phyloP scores from a whole-genome alignment of 2,329 filamentous ascomycete species.

The Dactylonectria macrodidyma region DNA sequence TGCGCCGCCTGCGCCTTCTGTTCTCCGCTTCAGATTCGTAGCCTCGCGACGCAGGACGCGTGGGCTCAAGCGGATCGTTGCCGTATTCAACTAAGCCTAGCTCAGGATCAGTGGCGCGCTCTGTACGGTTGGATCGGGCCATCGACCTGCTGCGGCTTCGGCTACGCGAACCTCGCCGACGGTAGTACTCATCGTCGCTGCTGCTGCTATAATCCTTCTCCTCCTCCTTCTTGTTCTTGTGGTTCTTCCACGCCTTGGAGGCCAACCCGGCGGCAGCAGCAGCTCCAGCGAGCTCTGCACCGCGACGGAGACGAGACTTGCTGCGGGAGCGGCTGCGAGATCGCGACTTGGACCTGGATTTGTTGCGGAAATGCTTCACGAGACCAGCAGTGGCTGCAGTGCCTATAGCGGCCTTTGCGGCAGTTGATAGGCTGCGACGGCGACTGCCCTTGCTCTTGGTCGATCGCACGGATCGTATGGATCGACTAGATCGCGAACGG shows the following conservation, averaged over 20 bases:
- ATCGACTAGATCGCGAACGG: slow-evolving; percentile 59
- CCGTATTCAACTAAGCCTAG: slow-evolving; percentile 80
- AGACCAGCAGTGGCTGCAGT: slow-evolving; percentile 72
- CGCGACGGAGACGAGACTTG: slow-evolving; percentile 65
- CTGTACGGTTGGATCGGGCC: slow-evolving; percentile 65
- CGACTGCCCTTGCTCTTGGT: slow-evolving; percentile 56
- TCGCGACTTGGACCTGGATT: slow-evolving; percentile 61
- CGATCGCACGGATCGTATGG: slow-evolving; percentile 57
- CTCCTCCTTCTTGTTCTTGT: slow-evolving; percentile 72
- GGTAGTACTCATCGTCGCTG: slow-evolving; percentile 55
- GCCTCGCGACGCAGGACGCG: slow-evolving; percentile 52
- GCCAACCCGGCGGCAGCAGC: slow-evolving; percentile 73
- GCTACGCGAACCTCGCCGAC: slow-evolving; percentile 54
- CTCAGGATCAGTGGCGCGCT: slow-evolving; percentile 73
- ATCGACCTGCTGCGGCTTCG: slow-evolving; percentile 65
- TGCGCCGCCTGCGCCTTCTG: slow-evolving; percentile 56
- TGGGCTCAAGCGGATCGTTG: slow-evolving; percentile 66
- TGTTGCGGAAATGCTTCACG: slow-evolving; percentile 70
- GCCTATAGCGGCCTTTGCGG: slow-evolving; percentile 71
- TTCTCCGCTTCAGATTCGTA: slow-evolving; percentile 67
- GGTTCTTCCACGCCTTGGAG: slow-evolving; percentile 73
- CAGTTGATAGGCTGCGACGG: slow-evolving; percentile 62
- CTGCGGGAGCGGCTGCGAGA: slow-evolving; percentile 56
- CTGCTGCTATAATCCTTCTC: slow-evolving; percentile 48
- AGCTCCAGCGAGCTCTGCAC: slow-evolving; percentile 73